These are phyloP conservation scores for Striga hermonthica DNA, from an alignment of 305 asterid genomes.

Conservation along the genomic window DNA sequence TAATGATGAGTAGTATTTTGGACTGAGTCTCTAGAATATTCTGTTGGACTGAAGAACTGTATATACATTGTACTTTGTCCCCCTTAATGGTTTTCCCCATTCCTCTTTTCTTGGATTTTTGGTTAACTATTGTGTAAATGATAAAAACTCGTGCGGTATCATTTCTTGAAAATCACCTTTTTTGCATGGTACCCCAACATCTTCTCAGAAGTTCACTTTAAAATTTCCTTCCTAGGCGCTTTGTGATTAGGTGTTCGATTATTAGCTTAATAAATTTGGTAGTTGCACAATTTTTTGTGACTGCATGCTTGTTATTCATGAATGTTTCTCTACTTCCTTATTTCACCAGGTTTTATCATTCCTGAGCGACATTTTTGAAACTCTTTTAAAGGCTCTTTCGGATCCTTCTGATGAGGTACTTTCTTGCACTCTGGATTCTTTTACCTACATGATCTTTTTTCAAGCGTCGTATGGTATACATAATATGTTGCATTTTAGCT, in stretches of 20 bases:
- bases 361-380: slow-evolving; percentile 79
- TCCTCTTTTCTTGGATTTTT: background rate
- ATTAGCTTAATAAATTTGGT: slow-evolving; percentile 22
- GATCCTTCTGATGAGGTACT: slow-evolving; percentile 99
- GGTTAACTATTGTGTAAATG: background rate
- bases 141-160: background rate
- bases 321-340: slow-evolving; percentile 23
- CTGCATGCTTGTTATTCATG: slow-evolving; percentile 25
- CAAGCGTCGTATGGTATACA: slow-evolving; percentile 7
- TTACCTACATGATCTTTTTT: slow-evolving; percentile 22
- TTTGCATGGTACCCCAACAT: slow-evolving; percentile 2
- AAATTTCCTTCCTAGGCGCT: background rate
- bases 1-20: background rate
- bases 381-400: slow-evolving; percentile 85
- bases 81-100: background rate
- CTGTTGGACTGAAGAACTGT: slow-evolving; percentile 19
- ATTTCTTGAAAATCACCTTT: background rate
- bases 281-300: slow-evolving; percentile 19
- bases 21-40: background rate
- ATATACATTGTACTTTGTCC: slow-evolving; percentile 8
- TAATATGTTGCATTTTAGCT: slow-evolving; percentile 14
- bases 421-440: slow-evolving; percentile 31
- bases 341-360: slow-evolving; percentile 75
- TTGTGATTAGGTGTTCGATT: slow-evolving; percentile 21
- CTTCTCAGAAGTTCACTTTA: background rate